Evolutionary conservation across 306 rosid genomes (phyloP).

Genomic region (Chamaecrista fasciculata): DNA sequence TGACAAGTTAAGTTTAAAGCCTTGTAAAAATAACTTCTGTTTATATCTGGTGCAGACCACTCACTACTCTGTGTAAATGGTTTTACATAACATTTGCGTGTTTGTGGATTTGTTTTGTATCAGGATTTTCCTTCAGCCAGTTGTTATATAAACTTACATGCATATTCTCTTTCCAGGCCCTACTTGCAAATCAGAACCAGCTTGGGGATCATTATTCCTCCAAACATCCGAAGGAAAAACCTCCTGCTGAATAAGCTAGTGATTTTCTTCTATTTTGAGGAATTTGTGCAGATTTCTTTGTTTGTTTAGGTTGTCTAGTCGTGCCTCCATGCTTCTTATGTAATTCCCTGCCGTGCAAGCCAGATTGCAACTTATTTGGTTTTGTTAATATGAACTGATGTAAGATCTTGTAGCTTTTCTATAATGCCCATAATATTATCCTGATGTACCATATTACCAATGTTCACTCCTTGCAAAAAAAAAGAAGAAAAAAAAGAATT

Average conservation of each 20-base stretch:
- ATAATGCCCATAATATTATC: slow-evolving; percentile 25
- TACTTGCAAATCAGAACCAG: slow-evolving; percentile 85
- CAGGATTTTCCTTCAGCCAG: slow-evolving; percentile 8
- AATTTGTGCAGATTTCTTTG: not conserved
- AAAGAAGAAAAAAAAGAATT: too few relatives aligned
- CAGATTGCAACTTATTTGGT: slow-evolving; percentile 23
- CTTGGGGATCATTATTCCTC: slow-evolving; percentile 77
- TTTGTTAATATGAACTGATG: slow-evolving; percentile 26
- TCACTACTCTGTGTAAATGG: not conserved
- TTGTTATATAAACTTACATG: too few relatives aligned
- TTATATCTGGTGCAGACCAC: not conserved
- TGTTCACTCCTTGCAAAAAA: too few relatives aligned
- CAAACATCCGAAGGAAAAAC: slow-evolving; percentile 95
- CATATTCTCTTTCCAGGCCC: slow-evolving; percentile 54
- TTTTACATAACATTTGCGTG: not conserved
- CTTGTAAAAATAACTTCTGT: too few relatives aligned
- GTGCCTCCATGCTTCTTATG: slow-evolving; percentile 28
- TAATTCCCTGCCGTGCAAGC: slow-evolving; percentile 24
- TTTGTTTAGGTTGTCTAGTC: not conserved
- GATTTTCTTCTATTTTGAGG: not conserved
- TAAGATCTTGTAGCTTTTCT: slow-evolving; percentile 28
- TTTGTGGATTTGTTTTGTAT: not conserved
- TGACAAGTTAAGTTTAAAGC: not conserved
- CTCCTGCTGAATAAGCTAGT: slow-evolving; percentile 60
- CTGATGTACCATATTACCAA: slow-evolving; percentile 7